These are phyloP conservation scores for Boletus pseudo-olivaceus DNA, from an alignment of 768 basidiomycete species.

Conservation along the genomic window DNA sequence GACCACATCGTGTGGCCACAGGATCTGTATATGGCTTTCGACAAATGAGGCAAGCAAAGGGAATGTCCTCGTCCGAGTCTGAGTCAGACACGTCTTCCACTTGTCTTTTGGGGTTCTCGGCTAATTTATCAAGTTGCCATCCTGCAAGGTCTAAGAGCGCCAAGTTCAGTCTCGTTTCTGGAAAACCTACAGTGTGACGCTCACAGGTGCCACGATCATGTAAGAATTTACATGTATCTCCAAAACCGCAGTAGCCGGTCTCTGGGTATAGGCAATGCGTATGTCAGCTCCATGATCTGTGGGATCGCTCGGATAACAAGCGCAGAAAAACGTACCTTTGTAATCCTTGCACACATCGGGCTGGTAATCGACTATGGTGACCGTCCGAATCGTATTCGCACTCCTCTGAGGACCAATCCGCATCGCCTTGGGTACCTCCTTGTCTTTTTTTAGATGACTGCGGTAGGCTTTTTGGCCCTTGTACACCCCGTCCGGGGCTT, in stretches of 20 bases:
- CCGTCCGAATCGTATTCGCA: slow-evolving; percentile 82
- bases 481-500: slow-evolving; percentile 75
- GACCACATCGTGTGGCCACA: slow-evolving; percentile 92
- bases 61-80: slow-evolving; percentile 83
- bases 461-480: slow-evolving; percentile 81
- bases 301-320: neutral
- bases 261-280: slow-evolving; percentile 45
- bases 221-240: slow-evolving; percentile 98
- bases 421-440: slow-evolving; percentile 86
- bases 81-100: slow-evolving; percentile 55
- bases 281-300: slow-evolving; percentile 17
- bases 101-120: slow-evolving; percentile 67
- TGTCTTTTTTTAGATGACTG: slow-evolving; percentile 74
- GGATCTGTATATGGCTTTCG: slow-evolving; percentile 93
- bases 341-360: slow-evolving; percentile 99
- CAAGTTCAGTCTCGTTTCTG: slow-evolving; percentile 8
- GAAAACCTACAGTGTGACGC: slow-evolving; percentile 29
- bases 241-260: slow-evolving; percentile 98
- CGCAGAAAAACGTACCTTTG: slow-evolving; percentile 64
- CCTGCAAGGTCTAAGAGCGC: slow-evolving; percentile 76
- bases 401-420: slow-evolving; percentile 76
- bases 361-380: slow-evolving; percentile 96
- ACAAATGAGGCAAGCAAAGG: slow-evolving; percentile 98
- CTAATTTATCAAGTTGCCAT: slow-evolving; percentile 96
- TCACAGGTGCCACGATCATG: slow-evolving; percentile 94